A percentile compares a stretch with the other conserved stretches of the same genome.
These are phyloP conservation scores for Paramecium primaurelia DNA, from an alignment of 73 alveolate species.

Conservation along the genomic window DNA sequence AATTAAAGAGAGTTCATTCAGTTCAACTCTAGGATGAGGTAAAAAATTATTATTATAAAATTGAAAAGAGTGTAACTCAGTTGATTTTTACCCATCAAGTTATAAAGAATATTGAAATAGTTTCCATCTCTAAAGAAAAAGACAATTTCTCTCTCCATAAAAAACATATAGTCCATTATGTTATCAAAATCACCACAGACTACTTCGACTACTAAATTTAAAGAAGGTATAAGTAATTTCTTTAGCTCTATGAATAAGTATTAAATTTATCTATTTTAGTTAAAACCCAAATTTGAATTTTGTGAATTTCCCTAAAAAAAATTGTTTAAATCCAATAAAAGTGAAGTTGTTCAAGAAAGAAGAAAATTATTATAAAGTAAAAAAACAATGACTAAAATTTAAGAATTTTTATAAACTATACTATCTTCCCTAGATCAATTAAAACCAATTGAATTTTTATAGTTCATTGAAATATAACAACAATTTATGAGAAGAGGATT, in stretches of 20 bases:
- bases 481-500: slow-evolving; percentile 8
- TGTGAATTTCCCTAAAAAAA: not conserved
- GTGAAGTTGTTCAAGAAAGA: not conserved
- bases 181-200: slow-evolving; percentile 18
- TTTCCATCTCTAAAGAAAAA: not conserved
- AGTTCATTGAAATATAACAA: not conserved
- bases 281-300: not conserved
- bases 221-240: slow-evolving; percentile 14
- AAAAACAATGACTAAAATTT: not conserved
- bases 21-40: not conserved
- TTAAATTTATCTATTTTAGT: not conserved
- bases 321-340: not conserved
- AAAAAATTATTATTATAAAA: not conserved
- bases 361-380: not conserved
- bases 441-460: not conserved
- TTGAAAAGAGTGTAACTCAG: not conserved
- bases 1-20: not conserved
- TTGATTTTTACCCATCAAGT: slow-evolving; percentile 22
- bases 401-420: not conserved
- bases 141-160: not conserved
- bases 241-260: not conserved
- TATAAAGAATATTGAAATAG: not conserved
- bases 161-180: slow-evolving; percentile 21
- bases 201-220: slow-evolving; percentile 24
- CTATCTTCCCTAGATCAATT: not conserved